Base-by-base conservation (phyloP, 2,329 filamentous ascomycete genomes). In the Colletotrichum navitas region DNA sequence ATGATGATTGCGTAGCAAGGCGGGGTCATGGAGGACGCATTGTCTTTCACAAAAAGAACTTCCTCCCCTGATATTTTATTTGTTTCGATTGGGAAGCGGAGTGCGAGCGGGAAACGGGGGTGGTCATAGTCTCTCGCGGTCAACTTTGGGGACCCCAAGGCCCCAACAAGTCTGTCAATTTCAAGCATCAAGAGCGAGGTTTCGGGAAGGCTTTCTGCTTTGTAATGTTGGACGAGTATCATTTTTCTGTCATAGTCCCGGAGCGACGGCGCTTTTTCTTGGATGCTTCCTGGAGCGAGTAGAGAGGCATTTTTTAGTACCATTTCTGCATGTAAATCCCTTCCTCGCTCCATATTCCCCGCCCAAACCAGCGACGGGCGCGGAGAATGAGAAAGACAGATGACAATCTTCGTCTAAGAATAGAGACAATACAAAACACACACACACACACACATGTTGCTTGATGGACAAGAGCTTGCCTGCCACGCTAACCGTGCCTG, bases 131-230 rank as follows among this genome's bases (percentile, higher is more conserved):
- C n/a, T 55, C 18, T 55, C 51, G 12, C n/a, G n/a, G 14, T 16
- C n/a, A 24, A 24, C 12, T 26, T 24, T 26, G 47, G 47, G 24
- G 14, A 51, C 16, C n/a, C 58, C 54, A 51, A 52, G 32, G 49
- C 12, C 29, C 63, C 58, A n/a, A 51, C 29, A 67, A 47, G 24
- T 66, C 43, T 70, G 52, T 65, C 52, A 61, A 18, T 41, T 41
- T 52, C 14, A 56, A 71, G 68, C 68, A 71, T 71, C 36, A 45
- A 55, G 63, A 61, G 68, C 58, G 58, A 56, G 59, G 56, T 36
- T 47, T 51, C 39, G 51, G 51, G 60, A 26, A 52, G 34, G 24
- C 2, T 36, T 41, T 58, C 21, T 41, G 47, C 21, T 56, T 52
- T 59, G 34, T 63, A 63, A 68, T 68, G 41, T 51, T 26, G 59